phyloP scores from a whole-genome alignment of 2,329 filamentous ascomycete species.

The Scedosporium boydii region DNA sequence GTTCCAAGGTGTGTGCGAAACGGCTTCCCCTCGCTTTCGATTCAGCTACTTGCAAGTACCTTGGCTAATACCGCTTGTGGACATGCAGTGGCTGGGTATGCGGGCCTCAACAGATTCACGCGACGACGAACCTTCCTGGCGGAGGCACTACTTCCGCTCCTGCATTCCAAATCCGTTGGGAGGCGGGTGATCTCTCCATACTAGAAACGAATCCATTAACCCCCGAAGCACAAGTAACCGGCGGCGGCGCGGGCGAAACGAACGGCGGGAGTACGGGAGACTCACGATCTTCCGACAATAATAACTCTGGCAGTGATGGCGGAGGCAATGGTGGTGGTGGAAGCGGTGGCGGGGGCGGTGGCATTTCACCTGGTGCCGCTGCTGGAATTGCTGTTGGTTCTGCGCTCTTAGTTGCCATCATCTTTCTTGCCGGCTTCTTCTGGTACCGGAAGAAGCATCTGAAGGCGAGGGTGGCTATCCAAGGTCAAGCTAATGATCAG shows the following conservation, averaged over 20 bases:
- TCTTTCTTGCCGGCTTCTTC: not conserved
- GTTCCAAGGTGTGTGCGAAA: not conserved
- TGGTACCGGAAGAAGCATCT: not conserved
- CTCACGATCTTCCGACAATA: not conserved
- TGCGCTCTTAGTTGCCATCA: not conserved
- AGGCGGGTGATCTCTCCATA: not conserved
- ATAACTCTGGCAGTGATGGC: not conserved
- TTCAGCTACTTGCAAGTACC: not conserved
- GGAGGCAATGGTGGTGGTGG: not conserved
- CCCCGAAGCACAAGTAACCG: not conserved
- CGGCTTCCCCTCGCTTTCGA: not conserved
- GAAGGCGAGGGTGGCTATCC: not conserved
- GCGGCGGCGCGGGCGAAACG: not conserved
- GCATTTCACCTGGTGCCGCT: not conserved
- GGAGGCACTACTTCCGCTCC: not conserved
- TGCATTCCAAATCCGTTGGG: conserved; percentile 6
- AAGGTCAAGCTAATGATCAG: not conserved
- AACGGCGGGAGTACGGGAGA: not conserved
- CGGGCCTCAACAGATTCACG: not conserved
- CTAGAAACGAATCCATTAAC: conserved; percentile 5
- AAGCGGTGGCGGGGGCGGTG: not conserved
- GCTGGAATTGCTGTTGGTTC: conserved; percentile 3
- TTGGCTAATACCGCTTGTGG: not conserved
- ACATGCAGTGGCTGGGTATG: not conserved
- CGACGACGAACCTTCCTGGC: not conserved